A percentile compares a stretch with the other conserved stretches of the same genome.
Evolutionary conservation across 768 basidiomycete genomes (phyloP).

Genomic region (Amanita thiersii): DNA sequence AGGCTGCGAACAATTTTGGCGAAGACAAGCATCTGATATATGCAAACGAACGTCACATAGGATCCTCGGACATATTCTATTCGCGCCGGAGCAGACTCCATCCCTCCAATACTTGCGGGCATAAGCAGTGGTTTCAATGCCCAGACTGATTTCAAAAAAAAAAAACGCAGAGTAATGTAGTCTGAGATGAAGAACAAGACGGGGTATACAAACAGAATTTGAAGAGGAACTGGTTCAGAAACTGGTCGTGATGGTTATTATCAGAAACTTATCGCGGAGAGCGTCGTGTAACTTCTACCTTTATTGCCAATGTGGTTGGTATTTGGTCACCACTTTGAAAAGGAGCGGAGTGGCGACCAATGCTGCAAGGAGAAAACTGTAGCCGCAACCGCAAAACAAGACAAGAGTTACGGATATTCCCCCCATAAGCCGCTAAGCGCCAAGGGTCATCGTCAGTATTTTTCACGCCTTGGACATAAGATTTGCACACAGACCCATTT

Average conservation of each 20-base stretch:
- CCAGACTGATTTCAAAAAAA: slow-evolving; percentile 45
- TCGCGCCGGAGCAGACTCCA: slow-evolving; percentile 47
- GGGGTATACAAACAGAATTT: slow-evolving; percentile 36
- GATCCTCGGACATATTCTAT: slow-evolving; percentile 51
- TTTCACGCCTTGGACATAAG: too few relatives aligned
- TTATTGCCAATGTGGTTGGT: background rate
- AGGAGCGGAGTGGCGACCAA: slow-evolving; percentile 25
- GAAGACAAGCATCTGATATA: slow-evolving; percentile 32
- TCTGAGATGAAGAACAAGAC: slow-evolving; percentile 63
- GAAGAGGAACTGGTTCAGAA: slow-evolving; percentile 38
- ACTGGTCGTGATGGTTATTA: too few relatives aligned
- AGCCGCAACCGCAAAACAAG: slow-evolving; percentile 38
- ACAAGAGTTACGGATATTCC: slow-evolving; percentile 69
- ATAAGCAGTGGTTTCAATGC: slow-evolving; percentile 63
- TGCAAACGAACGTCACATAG: slow-evolving; percentile 31
- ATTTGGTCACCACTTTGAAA: slow-evolving; percentile 33
- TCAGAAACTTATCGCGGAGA: too few relatives aligned
- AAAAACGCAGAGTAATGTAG: slow-evolving; percentile 63
- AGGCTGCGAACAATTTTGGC: slow-evolving; percentile 28
- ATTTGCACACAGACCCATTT: too few relatives aligned
- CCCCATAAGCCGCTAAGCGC: slow-evolving; percentile 47
- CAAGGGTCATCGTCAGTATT: too few relatives aligned
- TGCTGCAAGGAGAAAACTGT: slow-evolving; percentile 24
- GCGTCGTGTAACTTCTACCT: background rate
- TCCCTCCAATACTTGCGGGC: slow-evolving; percentile 56